Percentiles rank a stretch among this genome's conserved stretches.
These are phyloP conservation scores for Russula virescens DNA, from an alignment of 768 basidiomycete genomes.

Conservation along the genomic window DNA sequence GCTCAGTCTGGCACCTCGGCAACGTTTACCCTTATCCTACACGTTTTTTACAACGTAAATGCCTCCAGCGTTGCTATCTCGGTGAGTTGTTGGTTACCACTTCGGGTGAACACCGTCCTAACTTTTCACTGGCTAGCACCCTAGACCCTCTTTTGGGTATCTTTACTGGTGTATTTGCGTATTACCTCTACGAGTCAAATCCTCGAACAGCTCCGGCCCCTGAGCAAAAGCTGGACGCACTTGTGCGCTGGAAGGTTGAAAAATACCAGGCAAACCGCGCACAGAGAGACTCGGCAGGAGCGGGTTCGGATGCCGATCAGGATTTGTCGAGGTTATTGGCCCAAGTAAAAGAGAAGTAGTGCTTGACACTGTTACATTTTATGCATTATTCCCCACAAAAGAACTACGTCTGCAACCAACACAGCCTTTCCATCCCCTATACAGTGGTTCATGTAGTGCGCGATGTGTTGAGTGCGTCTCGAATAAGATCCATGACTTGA, in stretches of 20 bases:
- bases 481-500: slow-evolving; percentile 42
- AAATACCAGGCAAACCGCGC: slow-evolving; percentile 31
- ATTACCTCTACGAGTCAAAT: slow-evolving; percentile 73
- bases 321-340: slow-evolving; percentile 12
- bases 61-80: slow-evolving; percentile 40
- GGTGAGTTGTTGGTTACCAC: neutral
- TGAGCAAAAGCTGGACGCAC: slow-evolving; percentile 48
- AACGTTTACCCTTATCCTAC: neutral
- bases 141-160: slow-evolving; percentile 71
- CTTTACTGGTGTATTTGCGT: slow-evolving; percentile 73
- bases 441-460: neutral
- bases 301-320: slow-evolving; percentile 18
- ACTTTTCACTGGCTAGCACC: slow-evolving; percentile 36
- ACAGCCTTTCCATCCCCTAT: neutral
- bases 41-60: slow-evolving; percentile 27
- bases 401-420: neutral
- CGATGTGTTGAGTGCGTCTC: slow-evolving; percentile 26
- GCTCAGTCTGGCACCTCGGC: no score
- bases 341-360: slow-evolving; percentile 13
- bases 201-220: slow-evolving; percentile 61
- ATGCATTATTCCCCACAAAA: neutral
- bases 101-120: neutral
- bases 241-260: slow-evolving; percentile 64
- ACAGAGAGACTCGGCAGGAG: slow-evolving; percentile 19
- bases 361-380: neutral